These are phyloP conservation scores for Suillus variegatus DNA, from an alignment of 768 basidiomycete species.

Conservation along the genomic window DNA sequence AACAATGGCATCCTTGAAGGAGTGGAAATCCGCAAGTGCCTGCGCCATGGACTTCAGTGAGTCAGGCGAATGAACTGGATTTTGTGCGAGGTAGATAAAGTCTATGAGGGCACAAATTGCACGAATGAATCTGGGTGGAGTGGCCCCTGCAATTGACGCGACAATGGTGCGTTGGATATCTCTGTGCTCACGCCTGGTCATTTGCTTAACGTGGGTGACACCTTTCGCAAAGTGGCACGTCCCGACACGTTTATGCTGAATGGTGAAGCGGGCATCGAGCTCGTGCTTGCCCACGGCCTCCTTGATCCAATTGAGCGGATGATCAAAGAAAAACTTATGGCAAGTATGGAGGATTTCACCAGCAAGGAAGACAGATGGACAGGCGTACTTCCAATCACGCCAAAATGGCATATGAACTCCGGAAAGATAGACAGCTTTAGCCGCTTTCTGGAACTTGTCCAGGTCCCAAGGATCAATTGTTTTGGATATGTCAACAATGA, in stretches of 20 bases:
- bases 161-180: conserved; percentile 39
- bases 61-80: conserved; percentile 20
- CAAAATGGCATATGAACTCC: conserved; percentile 14
- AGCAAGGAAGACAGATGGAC: conserved; percentile 35
- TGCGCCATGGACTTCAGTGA: background rate
- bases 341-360: conserved; percentile 40
- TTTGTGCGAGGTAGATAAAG: conserved; percentile 38
- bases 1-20: background rate
- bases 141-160: conserved; percentile 34
- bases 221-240: conserved; percentile 40
- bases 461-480: conserved; percentile 25
- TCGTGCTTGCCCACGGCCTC: conserved; percentile 30
- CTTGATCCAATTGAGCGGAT: conserved; percentile 40
- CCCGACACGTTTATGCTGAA: conserved; percentile 36
- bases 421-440: conserved; percentile 13
- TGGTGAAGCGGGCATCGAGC: conserved; percentile 35
- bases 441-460: conserved; percentile 22
- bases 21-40: conserved; percentile 2
- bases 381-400: conserved; percentile 32
- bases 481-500: background rate
- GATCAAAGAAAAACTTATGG: conserved; percentile 24
- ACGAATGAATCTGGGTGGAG: conserved; percentile 27
- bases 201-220: conserved; percentile 40
- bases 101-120: conserved; percentile 37
- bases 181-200: conserved; percentile 40